A percentile compares a stretch with the other conserved stretches of the same genome.
Conservation (phyloP, 75 land plant genomes). For the Cunninghamia lanceolata region DNA sequence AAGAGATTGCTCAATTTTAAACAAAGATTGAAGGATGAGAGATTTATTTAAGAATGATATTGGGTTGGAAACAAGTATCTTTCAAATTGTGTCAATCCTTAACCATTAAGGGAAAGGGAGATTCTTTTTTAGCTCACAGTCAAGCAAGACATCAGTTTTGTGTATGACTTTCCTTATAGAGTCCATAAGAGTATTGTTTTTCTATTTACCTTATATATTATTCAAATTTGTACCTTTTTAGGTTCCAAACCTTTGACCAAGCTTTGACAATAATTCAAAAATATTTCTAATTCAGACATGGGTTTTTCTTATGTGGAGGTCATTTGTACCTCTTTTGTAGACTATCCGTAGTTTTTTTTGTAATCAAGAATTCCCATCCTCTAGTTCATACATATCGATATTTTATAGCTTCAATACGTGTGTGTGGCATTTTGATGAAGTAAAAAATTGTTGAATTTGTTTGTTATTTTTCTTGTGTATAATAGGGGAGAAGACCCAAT, state of each 20-base stretch:
- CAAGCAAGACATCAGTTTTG: no score
- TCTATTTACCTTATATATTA: no score
- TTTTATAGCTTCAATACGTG: background rate
- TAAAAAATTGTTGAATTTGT: background rate
- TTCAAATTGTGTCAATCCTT: background rate
- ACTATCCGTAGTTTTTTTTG: background rate
- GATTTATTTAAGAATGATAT: background rate
- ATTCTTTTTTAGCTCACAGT: no score
- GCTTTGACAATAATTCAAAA: no score
- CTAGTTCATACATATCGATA: background rate
- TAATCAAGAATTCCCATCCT: background rate
- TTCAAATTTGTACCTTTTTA: no score
- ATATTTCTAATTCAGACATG: no score
- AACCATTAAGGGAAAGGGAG: background rate
- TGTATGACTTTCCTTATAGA: no score
- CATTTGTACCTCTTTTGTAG: background rate
- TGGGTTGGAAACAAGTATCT: background rate
- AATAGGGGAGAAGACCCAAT: no score
- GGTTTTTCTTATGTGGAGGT: no score
- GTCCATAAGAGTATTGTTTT: no score
- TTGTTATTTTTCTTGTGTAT: background rate
- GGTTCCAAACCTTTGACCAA: no score
- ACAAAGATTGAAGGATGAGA: background rate
- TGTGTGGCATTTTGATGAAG: background rate
- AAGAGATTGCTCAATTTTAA: background rate